Evolutionary conservation across 2,329 filamentous ascomycete species (phyloP).

Genomic region (Pseudogymnoascus sp.): DNA sequence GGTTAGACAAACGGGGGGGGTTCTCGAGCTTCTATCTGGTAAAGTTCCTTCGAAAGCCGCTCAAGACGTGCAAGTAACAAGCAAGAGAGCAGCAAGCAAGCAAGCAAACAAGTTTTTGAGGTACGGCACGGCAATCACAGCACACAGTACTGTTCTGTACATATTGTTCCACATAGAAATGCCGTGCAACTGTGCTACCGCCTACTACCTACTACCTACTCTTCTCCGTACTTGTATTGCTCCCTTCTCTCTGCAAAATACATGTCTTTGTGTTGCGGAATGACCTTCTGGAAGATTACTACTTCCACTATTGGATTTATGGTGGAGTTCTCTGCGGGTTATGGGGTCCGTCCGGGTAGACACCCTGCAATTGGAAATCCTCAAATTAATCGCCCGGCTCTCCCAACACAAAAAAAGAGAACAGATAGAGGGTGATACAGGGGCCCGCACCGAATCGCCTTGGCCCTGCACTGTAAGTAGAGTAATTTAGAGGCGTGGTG

Average conservation of each 20-base stretch:
- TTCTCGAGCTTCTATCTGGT: neutral
- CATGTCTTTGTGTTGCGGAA: neutral
- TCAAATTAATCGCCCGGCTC: slow-evolving; percentile 7
- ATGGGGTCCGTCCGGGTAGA: neutral
- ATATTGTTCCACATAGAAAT: neutral
- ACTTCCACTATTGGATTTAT: slow-evolving; percentile 8
- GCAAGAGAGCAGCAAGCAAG: too few species aligned
- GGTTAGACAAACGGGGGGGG: neutral
- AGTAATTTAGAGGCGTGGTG: neutral
- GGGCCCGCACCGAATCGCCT: neutral
- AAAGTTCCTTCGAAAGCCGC: neutral
- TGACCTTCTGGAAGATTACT: slow-evolving; percentile 8
- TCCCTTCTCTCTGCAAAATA: neutral
- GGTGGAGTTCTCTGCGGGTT: neutral
- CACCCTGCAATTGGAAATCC: neutral
- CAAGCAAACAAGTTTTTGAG: neutral
- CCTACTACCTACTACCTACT: neutral
- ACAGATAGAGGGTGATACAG: neutral
- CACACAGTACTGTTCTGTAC: neutral
- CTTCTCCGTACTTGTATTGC: neutral
- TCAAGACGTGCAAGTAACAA: neutral
- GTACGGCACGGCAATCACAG: neutral
- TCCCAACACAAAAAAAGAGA: neutral
- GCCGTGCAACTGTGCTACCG: neutral
- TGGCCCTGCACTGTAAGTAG: neutral